phyloP scores from a whole-genome alignment of 108 stramenopile species.

The Skeletonema marinoi region DNA sequence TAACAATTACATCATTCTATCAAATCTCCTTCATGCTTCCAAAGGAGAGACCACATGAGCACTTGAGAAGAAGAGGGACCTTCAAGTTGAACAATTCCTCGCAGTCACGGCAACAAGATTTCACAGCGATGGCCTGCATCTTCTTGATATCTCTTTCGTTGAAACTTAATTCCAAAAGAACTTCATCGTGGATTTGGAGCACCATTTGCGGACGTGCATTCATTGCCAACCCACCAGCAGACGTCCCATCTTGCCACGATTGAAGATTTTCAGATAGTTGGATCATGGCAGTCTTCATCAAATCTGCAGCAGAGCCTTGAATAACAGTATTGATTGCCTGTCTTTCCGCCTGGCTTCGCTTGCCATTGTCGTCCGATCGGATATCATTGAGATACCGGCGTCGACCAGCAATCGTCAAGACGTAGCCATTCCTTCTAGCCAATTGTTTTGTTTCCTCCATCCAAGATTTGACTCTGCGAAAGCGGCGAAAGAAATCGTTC shows the following conservation, averaged over 20 bases:
- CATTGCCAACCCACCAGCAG: conserved; percentile 11
- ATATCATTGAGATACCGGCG: conserved; percentile 53
- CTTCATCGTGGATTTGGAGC: conserved; percentile 68
- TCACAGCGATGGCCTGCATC: conserved; percentile 30
- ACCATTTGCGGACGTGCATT: conserved; percentile 1
- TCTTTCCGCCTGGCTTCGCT: conserved; percentile 56
- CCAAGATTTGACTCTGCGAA: conserved; percentile 48
- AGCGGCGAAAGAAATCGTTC: conserved; percentile 53
- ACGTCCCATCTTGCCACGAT: conserved; percentile 32
- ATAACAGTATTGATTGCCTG: conserved; percentile 72
- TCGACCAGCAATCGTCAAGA: conserved; percentile 47
- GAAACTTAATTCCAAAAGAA: conserved; percentile 41
- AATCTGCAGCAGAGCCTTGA: conserved; percentile 65
- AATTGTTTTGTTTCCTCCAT: conserved; percentile 34
- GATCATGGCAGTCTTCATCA: conserved; percentile 71
- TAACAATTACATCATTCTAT: too few relatives aligned
- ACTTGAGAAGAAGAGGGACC: background rate
- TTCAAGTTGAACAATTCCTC: conserved; percentile 7
- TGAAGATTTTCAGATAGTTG: conserved; percentile 32
- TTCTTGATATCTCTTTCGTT: conserved; percentile 31
- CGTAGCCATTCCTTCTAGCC: conserved; percentile 31
- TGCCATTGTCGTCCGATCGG: conserved; percentile 33
- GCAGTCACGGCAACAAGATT: conserved; percentile 48
- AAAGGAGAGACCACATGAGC: too few relatives aligned
- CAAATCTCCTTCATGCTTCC: too few relatives aligned